A percentile compares a stretch with the other conserved stretches of the same genome.
These are phyloP conservation scores for Kalaharituber pfeilii DNA, from an alignment of 2,329 filamentous ascomycete genomes.

Conservation along the genomic window DNA sequence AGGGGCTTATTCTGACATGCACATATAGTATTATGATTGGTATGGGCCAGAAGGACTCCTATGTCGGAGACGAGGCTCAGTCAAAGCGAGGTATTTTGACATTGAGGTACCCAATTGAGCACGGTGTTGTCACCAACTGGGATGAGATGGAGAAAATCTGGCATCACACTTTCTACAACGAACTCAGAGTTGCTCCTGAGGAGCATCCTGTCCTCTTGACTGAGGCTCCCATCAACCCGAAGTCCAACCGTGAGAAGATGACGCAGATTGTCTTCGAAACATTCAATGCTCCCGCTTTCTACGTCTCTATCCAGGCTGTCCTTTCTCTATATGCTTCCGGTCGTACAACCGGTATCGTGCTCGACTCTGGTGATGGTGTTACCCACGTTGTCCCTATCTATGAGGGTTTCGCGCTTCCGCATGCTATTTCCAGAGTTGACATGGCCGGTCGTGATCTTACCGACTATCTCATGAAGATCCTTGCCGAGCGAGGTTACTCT, in stretches of 20 bases:
- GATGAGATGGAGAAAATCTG: slow-evolving; percentile 99
- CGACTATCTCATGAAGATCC: slow-evolving; percentile 99
- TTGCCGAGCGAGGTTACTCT: slow-evolving; percentile 97
- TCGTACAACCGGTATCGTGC: slow-evolving; percentile 99
- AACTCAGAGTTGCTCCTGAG: slow-evolving; percentile 98
- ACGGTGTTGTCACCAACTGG: slow-evolving; percentile 99
- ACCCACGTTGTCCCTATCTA: slow-evolving; percentile 99
- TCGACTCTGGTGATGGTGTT: slow-evolving; percentile 99
- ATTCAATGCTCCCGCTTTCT: slow-evolving; percentile 99
- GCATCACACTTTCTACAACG: slow-evolving; percentile 99
- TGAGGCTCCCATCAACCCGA: slow-evolving; percentile 99
- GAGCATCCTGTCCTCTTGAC: slow-evolving; percentile 99
- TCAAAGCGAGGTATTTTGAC: slow-evolving; percentile 99
- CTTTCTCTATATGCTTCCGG: slow-evolving; percentile 98
- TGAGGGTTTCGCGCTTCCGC: slow-evolving; percentile 99
- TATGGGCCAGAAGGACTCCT: slow-evolving; percentile 99
- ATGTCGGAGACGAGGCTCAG: slow-evolving; percentile 99
- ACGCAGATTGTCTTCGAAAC: slow-evolving; percentile 99
- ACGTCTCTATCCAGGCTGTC: slow-evolving; percentile 99
- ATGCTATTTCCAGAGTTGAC: slow-evolving; percentile 99
- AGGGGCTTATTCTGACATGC: neutral
- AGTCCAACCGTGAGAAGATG: slow-evolving; percentile 99
- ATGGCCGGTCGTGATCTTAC: slow-evolving; percentile 99
- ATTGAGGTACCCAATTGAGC: slow-evolving; percentile 98
- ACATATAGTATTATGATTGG: slow-evolving; percentile 91